Conservation (phyloP, 352 stramenopile genomes). For the Phytophthora niederhauseri region DNA sequence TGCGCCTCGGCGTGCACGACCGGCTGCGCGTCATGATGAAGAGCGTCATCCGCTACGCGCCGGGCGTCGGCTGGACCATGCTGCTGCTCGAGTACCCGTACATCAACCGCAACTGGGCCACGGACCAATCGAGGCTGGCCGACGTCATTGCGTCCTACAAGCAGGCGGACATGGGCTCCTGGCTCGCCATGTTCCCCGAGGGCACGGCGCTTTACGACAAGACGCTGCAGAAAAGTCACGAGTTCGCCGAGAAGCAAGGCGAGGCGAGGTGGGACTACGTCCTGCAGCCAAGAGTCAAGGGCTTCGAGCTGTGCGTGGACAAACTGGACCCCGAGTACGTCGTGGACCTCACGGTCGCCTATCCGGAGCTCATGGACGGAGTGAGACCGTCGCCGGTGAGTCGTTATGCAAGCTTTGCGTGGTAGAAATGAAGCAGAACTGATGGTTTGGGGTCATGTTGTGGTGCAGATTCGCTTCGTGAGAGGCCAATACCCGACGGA, state of each 20-base stretch:
- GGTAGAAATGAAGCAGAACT: not conserved
- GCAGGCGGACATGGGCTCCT: slow-evolving; percentile 46
- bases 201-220: slow-evolving; percentile 75
- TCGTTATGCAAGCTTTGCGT: not conserved
- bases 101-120: slow-evolving; percentile 73
- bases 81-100: slow-evolving; percentile 76
- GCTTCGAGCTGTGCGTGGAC: slow-evolving; percentile 71
- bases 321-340: slow-evolving; percentile 72
- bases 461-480: slow-evolving; percentile 56
- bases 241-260: slow-evolving; percentile 54
- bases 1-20: slow-evolving; percentile 71
- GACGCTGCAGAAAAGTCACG: slow-evolving; percentile 67
- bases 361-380: slow-evolving; percentile 72
- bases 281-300: slow-evolving; percentile 64
- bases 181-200: slow-evolving; percentile 84
- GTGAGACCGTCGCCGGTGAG: slow-evolving; percentile 69
- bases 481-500: slow-evolving; percentile 69
- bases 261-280: slow-evolving; percentile 69
- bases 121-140: slow-evolving; percentile 58
- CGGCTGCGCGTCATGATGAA: slow-evolving; percentile 86
- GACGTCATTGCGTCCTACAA: slow-evolving; percentile 64
- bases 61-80: slow-evolving; percentile 71
- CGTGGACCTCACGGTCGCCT: slow-evolving; percentile 78
- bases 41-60: slow-evolving; percentile 61
- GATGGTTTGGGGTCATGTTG: not conserved